These are phyloP conservation scores for Ceratobasidium sp. DNA, from an alignment of 1,284 basidiomycete genomes.

Conservation along the genomic window DNA sequence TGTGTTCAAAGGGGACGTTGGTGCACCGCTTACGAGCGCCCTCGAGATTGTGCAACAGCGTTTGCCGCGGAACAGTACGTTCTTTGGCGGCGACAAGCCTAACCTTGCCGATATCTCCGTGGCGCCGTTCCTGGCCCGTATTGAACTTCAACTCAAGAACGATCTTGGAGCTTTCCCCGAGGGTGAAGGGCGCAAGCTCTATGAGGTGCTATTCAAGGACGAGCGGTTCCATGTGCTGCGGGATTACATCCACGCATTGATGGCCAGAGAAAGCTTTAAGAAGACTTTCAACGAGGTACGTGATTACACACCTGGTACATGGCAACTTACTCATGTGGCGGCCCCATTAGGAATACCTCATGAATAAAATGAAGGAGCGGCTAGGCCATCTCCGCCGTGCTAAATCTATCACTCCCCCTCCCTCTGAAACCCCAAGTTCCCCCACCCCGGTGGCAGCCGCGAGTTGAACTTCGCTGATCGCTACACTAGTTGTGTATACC, in stretches of 20 bases:
- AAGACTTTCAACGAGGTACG: slow-evolving; percentile 40
- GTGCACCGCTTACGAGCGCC: slow-evolving; percentile 22
- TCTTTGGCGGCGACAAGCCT: slow-evolving; percentile 42
- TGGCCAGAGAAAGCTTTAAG: slow-evolving; percentile 42
- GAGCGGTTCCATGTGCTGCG: slow-evolving; percentile 35
- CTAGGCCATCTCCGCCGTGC: slow-evolving; percentile 25
- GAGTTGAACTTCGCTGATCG: slow-evolving; percentile 11
- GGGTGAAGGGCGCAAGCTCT: slow-evolving; percentile 37
- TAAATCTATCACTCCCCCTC: slow-evolving; percentile 30
- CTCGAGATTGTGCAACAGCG: slow-evolving; percentile 39
- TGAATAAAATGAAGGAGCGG: slow-evolving; percentile 26
- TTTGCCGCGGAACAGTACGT: slow-evolving; percentile 25
- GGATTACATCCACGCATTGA: slow-evolving; percentile 37
- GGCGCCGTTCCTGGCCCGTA: slow-evolving; percentile 43
- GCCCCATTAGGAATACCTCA: slow-evolving; percentile 19
- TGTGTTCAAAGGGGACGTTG: slow-evolving; percentile 38
- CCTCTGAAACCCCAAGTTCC: slow-evolving; percentile 13
- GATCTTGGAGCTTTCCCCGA: slow-evolving; percentile 29
- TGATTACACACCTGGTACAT: not conserved
- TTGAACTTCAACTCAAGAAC: slow-evolving; percentile 42
- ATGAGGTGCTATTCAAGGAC: slow-evolving; percentile 39
- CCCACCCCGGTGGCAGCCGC: slow-evolving; percentile 17
- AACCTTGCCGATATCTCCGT: slow-evolving; percentile 43
- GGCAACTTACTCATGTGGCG: slow-evolving; percentile 8
- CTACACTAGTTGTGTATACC: slow-evolving; percentile 1